These are phyloP conservation scores for Emydomyces testavorans DNA, from an alignment of 2,329 filamentous ascomycete species.

Conservation along the genomic window DNA sequence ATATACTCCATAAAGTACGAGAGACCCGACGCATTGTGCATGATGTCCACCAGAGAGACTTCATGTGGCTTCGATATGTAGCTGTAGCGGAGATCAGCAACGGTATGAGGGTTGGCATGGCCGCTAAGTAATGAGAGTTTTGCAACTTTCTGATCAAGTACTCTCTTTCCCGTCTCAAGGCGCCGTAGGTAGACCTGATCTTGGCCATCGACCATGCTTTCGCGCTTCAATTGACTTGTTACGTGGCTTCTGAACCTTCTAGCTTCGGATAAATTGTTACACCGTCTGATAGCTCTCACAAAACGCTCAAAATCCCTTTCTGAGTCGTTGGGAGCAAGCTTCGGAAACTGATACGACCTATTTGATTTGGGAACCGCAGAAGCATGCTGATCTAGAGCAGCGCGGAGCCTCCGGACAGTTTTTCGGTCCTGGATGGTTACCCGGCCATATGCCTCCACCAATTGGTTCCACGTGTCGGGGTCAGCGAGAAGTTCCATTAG, in stretches of 20 bases:
- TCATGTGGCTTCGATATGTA: constrained; percentile 56
- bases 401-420: constrained; percentile 80
- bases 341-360: constrained; percentile 60
- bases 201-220: constrained; percentile 63
- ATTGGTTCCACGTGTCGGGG: constrained; percentile 93
- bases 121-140: constrained; percentile 60
- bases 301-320: constrained; percentile 93
- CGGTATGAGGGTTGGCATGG: constrained; percentile 2
- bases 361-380: constrained; percentile 60
- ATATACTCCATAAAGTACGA: constrained; percentile 99
- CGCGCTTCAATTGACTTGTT: constrained; percentile 78
- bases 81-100: constrained; percentile 25
- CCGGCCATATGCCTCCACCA: constrained; percentile 79
- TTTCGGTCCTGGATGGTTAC: constrained; percentile 89
- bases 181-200: constrained; percentile 80
- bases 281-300: constrained; percentile 74
- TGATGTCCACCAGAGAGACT: constrained; percentile 67
- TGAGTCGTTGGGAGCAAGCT: constrained; percentile 67
- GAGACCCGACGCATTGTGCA: constrained; percentile 77
- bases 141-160: constrained; percentile 80
- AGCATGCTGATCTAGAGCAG: constrained; percentile 86
- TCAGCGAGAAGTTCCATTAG: constrained; percentile 70
- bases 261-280: constrained; percentile 85
- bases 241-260: constrained; percentile 85
- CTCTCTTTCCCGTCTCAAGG: constrained; percentile 77